Evolutionary conservation across 352 stramenopile species (phyloP).

Genomic region (Globisporangium okanoganense): DNA sequence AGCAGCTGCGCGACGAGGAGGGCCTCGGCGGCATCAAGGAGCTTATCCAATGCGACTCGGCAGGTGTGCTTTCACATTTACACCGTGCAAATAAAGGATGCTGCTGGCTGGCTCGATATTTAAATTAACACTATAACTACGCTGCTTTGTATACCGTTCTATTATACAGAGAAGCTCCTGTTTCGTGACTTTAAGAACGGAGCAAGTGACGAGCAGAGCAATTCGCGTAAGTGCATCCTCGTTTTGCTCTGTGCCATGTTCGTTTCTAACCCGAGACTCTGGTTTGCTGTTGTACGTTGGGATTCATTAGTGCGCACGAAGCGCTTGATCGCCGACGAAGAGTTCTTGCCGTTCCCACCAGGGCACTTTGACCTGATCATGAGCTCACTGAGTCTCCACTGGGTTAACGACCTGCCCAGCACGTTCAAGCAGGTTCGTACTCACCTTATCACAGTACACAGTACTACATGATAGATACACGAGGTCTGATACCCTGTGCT

Average conservation of each 20-base stretch:
- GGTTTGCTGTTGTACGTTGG: background rate
- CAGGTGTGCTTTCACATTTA: too few relatives aligned
- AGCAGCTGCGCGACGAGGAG: conserved; percentile 68
- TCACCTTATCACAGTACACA: background rate
- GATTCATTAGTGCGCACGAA: conserved; percentile 53
- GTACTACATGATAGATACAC: background rate
- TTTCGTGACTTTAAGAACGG: conserved; percentile 40
- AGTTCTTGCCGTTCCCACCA: conserved; percentile 93
- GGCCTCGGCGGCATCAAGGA: conserved; percentile 69
- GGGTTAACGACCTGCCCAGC: conserved; percentile 95
- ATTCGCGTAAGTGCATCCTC: background rate
- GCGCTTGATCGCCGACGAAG: conserved; percentile 87
- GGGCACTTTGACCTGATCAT: conserved; percentile 97
- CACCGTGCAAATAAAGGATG: background rate
- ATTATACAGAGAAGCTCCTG: conserved; percentile 52
- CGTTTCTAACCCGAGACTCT: background rate
- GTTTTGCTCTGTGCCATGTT: background rate
- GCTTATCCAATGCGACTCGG: conserved; percentile 76
- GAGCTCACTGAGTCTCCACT: conserved; percentile 93
- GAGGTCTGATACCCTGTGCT: background rate
- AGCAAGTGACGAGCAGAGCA: background rate
- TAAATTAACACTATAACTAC: background rate
- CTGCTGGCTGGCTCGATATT: background rate
- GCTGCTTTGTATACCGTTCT: background rate
- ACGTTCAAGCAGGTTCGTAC: conserved; percentile 68